These are phyloP conservation scores for Mercurialis annua DNA, from an alignment of 345 rosid species.

Conservation along the genomic window DNA sequence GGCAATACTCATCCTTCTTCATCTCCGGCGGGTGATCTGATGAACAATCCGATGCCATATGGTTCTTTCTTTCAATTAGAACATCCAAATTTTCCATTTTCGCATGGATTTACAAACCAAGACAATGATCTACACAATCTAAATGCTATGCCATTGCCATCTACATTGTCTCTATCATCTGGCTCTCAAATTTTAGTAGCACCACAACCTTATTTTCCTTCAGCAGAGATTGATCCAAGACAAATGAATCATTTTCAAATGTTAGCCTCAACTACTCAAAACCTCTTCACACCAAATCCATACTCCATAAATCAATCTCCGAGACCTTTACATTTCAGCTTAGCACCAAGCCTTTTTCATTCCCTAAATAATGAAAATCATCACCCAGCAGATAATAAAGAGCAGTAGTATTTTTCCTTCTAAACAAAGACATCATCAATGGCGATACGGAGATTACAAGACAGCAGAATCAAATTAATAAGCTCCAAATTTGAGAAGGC, in stretches of 20 bases:
- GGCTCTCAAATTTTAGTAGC: constrained; percentile 43
- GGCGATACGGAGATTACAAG: constrained; percentile 2
- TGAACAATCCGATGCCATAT: constrained; percentile 28
- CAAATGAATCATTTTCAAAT: constrained; percentile 51
- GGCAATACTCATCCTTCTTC: constrained; percentile 14
- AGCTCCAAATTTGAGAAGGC: constrained; percentile 11
- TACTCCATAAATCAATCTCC: constrained; percentile 23
- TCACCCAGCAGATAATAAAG: constrained; percentile 17
- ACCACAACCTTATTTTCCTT: constrained; percentile 23
- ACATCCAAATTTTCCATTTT: constrained; percentile 34
- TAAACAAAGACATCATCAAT: constrained; percentile 14
- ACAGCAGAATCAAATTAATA: neutral
- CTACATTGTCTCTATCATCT: constrained; percentile 42
- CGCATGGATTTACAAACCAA: constrained; percentile 32
- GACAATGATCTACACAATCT: constrained; percentile 33
- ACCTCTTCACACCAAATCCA: constrained; percentile 15
- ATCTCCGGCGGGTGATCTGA: constrained; percentile 8
- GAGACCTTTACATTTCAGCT: constrained; percentile 31
- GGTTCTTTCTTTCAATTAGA: constrained; percentile 45
- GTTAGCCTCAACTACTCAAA: constrained; percentile 41
- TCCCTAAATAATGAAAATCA: constrained; percentile 24
- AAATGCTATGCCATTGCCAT: constrained; percentile 50
- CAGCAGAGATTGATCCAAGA: constrained; percentile 20
- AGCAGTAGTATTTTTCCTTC: constrained; percentile 24
- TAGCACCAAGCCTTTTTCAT: constrained; percentile 31